Evolutionary conservation across 2,329 filamentous ascomycete species (phyloP).

Genomic region (Fusarium sp.): DNA sequence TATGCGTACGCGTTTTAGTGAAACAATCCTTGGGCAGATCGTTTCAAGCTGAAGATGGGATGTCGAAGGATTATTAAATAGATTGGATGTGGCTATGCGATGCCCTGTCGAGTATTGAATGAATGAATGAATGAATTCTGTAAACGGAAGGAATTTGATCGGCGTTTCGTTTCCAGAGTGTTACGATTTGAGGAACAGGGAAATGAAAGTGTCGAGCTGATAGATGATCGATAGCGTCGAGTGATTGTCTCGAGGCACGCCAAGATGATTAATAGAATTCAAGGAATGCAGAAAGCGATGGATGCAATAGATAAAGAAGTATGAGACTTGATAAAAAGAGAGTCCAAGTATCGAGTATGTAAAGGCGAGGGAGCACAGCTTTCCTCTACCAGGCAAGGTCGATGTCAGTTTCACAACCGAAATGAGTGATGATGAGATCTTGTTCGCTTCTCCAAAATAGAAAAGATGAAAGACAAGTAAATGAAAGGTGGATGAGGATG

Average conservation of each 20-base stretch:
- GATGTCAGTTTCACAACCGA: slow-evolving; percentile 40
- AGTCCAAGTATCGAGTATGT: slow-evolving; percentile 13
- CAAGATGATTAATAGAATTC: slow-evolving; percentile 8
- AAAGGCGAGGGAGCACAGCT: slow-evolving; percentile 45
- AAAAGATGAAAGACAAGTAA: slow-evolving; percentile 15
- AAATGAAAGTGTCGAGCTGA: slow-evolving; percentile 22
- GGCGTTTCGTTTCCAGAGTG: slow-evolving; percentile 6
- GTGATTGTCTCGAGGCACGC: slow-evolving; percentile 1
- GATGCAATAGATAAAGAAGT: slow-evolving; percentile 1
- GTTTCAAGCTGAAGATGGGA: slow-evolving; percentile 18
- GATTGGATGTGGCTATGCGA: slow-evolving; percentile 1
- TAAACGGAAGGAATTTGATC: slow-evolving; percentile 26
- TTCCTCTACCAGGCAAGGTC: slow-evolving; percentile 22
- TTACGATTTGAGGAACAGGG: slow-evolving; percentile 2
- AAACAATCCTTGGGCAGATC: slow-evolving; percentile 27
- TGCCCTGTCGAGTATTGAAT: neutral
- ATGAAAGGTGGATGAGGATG: slow-evolving; percentile 26
- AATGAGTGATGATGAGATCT: slow-evolving; percentile 33
- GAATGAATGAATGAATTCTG: neutral
- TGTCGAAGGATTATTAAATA: slow-evolving; percentile 9
- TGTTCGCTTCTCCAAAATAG: slow-evolving; percentile 32
- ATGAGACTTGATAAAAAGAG: slow-evolving; percentile 18
- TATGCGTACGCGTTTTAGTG: slow-evolving; percentile 25
- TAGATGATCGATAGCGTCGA: slow-evolving; percentile 12
- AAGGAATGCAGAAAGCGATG: neutral